Conservation (phyloP, 495 filamentous ascomycete genomes). For the Penicillium paradoxum region DNA sequence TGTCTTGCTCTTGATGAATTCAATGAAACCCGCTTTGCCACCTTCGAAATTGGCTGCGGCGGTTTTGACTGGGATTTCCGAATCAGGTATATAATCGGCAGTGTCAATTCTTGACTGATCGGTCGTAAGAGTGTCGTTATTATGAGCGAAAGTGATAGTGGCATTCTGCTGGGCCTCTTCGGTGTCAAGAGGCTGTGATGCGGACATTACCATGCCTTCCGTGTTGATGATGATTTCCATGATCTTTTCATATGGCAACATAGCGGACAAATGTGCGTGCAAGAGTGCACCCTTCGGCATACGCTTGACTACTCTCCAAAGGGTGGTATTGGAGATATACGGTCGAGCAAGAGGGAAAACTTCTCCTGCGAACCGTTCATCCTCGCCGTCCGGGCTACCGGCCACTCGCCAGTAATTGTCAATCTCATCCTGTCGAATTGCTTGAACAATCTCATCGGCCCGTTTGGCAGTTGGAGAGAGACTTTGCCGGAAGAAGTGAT, state of each 20-base stretch:
- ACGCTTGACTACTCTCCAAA: slow-evolving; percentile 11
- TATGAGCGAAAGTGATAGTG: slow-evolving; percentile 3
- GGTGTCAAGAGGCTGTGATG: slow-evolving; percentile 7
- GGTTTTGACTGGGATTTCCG: neutral
- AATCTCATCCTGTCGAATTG: slow-evolving; percentile 18
- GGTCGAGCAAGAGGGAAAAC: slow-evolving; percentile 14
- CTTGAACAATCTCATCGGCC: slow-evolving; percentile 11
- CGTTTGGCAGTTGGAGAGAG: slow-evolving; percentile 1
- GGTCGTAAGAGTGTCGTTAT: neutral
- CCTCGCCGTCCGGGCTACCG: neutral
- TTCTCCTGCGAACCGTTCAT: slow-evolving; percentile 16
- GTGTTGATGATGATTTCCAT: slow-evolving; percentile 6
- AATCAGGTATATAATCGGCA: too few species aligned
- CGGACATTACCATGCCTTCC: slow-evolving; percentile 16
- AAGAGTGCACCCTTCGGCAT: slow-evolving; percentile 22
- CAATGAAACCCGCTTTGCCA: neutral
- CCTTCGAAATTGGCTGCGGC: neutral
- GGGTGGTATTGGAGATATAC: slow-evolving; percentile 8
- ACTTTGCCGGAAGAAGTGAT: too few species aligned
- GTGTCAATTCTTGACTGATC: too few species aligned
- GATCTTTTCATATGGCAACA: slow-evolving; percentile 14
- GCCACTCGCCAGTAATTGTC: slow-evolving; percentile 17
- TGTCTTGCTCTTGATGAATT: neutral
- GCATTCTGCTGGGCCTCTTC: slow-evolving; percentile 4
- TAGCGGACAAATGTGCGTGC: slow-evolving; percentile 17